phyloP scores from a whole-genome alignment of 768 basidiomycete genomes.

The Psilocybe subaeruginosa region DNA sequence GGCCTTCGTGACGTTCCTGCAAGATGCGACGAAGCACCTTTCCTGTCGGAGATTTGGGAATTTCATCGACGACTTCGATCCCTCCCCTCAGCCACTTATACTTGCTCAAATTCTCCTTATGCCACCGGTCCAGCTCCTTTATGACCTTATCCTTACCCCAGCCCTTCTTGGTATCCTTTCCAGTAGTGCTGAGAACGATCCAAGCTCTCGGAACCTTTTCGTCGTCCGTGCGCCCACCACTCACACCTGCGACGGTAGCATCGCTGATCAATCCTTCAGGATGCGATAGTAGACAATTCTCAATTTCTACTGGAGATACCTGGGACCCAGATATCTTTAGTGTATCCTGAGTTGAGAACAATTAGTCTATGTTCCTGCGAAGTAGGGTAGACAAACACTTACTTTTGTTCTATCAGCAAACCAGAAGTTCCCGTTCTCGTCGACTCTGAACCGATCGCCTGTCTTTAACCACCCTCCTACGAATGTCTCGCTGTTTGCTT shows the following conservation, averaged over 20 bases:
- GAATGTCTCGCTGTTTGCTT: slow-evolving; percentile 70
- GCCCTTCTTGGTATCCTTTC: slow-evolving; percentile 30
- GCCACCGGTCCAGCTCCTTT: slow-evolving; percentile 61
- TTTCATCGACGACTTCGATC: slow-evolving; percentile 62
- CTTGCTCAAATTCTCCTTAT: slow-evolving; percentile 62
- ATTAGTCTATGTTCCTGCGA: neutral
- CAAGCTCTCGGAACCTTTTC: slow-evolving; percentile 81
- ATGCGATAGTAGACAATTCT: slow-evolving; percentile 63
- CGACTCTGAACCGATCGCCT: slow-evolving; percentile 69
- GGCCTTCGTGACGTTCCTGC: slow-evolving; percentile 58
- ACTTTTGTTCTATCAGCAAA: slow-evolving; percentile 80
- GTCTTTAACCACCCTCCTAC: slow-evolving; percentile 77
- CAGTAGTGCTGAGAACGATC: slow-evolving; percentile 65
- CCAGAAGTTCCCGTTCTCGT: slow-evolving; percentile 65
- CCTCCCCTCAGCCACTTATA: slow-evolving; percentile 83
- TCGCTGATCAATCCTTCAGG: slow-evolving; percentile 66
- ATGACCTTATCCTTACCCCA: slow-evolving; percentile 45
- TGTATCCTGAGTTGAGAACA: slow-evolving; percentile 53
- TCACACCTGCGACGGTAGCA: slow-evolving; percentile 74
- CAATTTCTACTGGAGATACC: slow-evolving; percentile 82
- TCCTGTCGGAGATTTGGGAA: slow-evolving; percentile 76
- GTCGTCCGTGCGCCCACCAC: slow-evolving; percentile 68
- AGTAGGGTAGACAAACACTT: neutral
- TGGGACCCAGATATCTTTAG: slow-evolving; percentile 81
- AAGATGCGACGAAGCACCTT: slow-evolving; percentile 70